Percentiles rank a stretch among this genome's conserved stretches.
These are phyloP conservation scores for Debaryomycetaceae sp. DNA, from an alignment of 1,139 yeast species.

Conservation along the genomic window DNA sequence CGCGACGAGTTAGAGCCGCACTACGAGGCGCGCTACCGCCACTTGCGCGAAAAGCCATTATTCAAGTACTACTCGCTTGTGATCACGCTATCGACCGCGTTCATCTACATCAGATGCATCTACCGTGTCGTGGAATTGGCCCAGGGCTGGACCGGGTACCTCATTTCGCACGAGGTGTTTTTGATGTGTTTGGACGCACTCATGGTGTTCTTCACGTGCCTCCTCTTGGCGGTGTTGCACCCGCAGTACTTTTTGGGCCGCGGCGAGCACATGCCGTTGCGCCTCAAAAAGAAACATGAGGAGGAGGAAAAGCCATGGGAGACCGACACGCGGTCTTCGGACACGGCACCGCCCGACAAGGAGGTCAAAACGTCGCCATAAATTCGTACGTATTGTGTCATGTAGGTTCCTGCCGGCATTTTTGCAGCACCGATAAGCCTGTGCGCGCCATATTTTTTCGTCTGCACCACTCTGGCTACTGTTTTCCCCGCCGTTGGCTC, in stretches of 20 bases:
- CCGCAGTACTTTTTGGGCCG: constrained; percentile 25
- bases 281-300: constrained; percentile 7
- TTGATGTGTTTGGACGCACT: constrained; percentile 26
- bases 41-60: constrained; percentile 14
- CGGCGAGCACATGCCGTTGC: constrained; percentile 13
- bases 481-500: too few relatives aligned
- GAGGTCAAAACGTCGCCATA: too few relatives aligned
- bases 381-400: too few relatives aligned
- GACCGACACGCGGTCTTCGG: too few relatives aligned
- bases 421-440: too few relatives aligned
- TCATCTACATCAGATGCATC: constrained; percentile 27
- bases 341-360: too few relatives aligned
- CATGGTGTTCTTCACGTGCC: constrained; percentile 18
- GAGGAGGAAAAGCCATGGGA: too few relatives aligned
- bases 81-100: constrained; percentile 16
- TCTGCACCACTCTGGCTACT: too few relatives aligned
- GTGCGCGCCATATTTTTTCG: too few relatives aligned
- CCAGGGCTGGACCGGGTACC: constrained; percentile 32
- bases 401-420: too few relatives aligned
- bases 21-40: constrained; percentile 15
- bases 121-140: constrained; percentile 29
- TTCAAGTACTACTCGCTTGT: constrained; percentile 23
- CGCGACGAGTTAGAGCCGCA: constrained; percentile 14
- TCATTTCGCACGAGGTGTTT: constrained; percentile 28
- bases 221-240: constrained; percentile 20